Base-by-base conservation (phyloP, 106 monocot species). In the Phalaenopsis aphrodite region DNA sequence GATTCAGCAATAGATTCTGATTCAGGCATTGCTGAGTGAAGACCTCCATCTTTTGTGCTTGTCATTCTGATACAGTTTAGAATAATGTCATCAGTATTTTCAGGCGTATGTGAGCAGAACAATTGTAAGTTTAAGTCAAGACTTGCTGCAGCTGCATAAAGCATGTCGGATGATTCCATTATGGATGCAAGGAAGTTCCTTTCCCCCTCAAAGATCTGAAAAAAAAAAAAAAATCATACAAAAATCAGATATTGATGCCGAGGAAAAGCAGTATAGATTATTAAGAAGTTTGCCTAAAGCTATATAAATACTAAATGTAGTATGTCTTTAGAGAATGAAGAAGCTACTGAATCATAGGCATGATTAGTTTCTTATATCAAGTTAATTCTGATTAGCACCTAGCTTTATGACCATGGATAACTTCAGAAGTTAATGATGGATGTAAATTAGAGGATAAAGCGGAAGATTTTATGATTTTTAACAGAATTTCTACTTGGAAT, bases 191-290 rank as follows among this genome's bases (percentile, higher is more conserved):
- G 85, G 24, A 90, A 88, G 75, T 46, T 86, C 57, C 57, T 88
- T 78, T 93, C 91, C 79, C 94, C 99, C 84, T 99, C 99, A 78
- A 99, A 99, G 66, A 99, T 81, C 99, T 95, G 56, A 66, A 82
- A 52, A 52, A 52, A 82, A 52, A 52, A 52, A 78, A 37, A 49
- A 2, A 83, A 18, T 3, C 36, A 11, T 5, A 41, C 1, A 42
- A 24, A 79, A 36, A 61, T 10, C 3, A 55, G 15, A 80, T 15
- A 84, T 10, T 14, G 2, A 77, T 83, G 6, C 47, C 37, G 8
- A n/a, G 18, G 15, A 39, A 71, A 38, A 71, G 71, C 39, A 41
- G 67, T 30, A 71, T 52, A 71, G 17, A 14, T 38, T 65, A 24
- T 21, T 65, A 52, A 10, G 12, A 15, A 12, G 52, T 52, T 12